phyloP scores from a whole-genome alignment of 1,284 basidiomycete species.

The Pisolithus thermaeus region DNA sequence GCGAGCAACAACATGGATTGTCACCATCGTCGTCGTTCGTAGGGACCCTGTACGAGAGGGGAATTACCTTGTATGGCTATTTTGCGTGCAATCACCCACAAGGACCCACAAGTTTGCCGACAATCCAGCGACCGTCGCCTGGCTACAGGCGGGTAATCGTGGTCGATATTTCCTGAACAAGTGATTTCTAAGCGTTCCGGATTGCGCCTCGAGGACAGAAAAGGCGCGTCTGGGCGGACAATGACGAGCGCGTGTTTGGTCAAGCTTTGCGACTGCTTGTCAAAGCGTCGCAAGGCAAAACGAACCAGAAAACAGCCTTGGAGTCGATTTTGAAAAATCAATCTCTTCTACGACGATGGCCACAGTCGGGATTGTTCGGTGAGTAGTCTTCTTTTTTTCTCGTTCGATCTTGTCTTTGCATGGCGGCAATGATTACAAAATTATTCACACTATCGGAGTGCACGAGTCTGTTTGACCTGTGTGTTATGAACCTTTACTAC shows the following conservation, averaged over 20 bases:
- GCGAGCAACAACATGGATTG: neutral
- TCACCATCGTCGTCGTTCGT: neutral
- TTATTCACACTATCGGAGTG: constrained; percentile 48
- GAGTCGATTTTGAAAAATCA: too few relatives aligned
- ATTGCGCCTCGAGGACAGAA: neutral
- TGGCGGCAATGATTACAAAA: constrained; percentile 37
- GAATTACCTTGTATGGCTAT: constrained; percentile 7
- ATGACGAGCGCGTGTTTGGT: neutral
- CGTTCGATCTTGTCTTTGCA: constrained; percentile 35
- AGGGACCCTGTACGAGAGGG: neutral
- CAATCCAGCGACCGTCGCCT: constrained; percentile 2
- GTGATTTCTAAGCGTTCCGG: neutral
- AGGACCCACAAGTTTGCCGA: constrained; percentile 3
- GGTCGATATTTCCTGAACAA: constrained; percentile 2
- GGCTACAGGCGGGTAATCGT: constrained; percentile 4
- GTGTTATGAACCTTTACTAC: constrained; percentile 42
- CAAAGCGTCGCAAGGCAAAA: constrained; percentile 12
- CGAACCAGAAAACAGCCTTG: neutral
- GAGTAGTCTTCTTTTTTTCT: constrained; percentile 10
- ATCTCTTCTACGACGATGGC: neutral
- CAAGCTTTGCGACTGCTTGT: constrained; percentile 12
- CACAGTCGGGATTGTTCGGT: constrained; percentile 7
- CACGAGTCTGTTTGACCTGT: constrained; percentile 24
- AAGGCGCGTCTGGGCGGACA: constrained; percentile 3
- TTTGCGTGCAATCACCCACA: neutral